These are phyloP conservation scores for Naegleria lovaniensis DNA, from an alignment of 208 protist genomes.

Conservation along the genomic window DNA sequence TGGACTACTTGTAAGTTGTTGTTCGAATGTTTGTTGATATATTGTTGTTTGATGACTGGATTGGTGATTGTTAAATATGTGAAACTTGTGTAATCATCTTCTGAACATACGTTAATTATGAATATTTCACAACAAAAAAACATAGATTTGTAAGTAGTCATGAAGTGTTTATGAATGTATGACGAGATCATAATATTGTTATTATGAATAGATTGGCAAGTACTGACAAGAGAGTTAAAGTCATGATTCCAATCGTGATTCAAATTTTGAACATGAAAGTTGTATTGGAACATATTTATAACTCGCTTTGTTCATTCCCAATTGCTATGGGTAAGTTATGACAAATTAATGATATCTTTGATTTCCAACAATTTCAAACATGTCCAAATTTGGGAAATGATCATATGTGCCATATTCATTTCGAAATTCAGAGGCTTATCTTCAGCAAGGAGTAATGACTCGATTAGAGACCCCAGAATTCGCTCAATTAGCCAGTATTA, in stretches of 20 bases:
- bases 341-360: too few relatives aligned
- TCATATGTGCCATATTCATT: background rate
- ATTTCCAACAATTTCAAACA: too few relatives aligned
- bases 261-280: background rate
- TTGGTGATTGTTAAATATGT: too few relatives aligned
- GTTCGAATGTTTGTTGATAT: background rate
- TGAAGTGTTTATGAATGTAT: too few relatives aligned
- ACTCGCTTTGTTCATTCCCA: background rate
- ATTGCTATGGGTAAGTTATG: background rate
- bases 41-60: too few relatives aligned
- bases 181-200: too few relatives aligned
- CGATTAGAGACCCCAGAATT: background rate
- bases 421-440: background rate
- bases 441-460: background rate
- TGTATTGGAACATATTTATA: background rate
- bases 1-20: constrained; percentile 51
- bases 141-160: too few relatives aligned
- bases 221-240: background rate
- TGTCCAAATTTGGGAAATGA: background rate
- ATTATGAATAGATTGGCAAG: too few relatives aligned
- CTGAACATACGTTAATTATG: too few relatives aligned
- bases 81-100: too few relatives aligned
- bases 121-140: too few relatives aligned
- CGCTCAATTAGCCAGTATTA: background rate
- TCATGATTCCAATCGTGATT: constrained; percentile 5